Evolutionary conservation across 345 rosid species (phyloP).

Genomic region (Euphorbia pulcherrima): DNA sequence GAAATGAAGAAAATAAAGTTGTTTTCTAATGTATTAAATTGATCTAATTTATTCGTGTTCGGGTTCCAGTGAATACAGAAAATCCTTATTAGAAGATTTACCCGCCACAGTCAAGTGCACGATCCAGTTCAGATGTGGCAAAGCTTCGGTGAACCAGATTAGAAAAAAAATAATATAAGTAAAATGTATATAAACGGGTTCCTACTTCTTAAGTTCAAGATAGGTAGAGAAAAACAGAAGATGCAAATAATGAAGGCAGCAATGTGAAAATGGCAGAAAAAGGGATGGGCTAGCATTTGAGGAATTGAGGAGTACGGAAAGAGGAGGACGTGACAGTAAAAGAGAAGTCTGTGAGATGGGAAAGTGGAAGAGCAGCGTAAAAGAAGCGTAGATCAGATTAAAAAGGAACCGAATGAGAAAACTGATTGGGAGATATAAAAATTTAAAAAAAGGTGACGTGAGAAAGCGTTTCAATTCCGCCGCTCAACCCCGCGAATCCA

Average conservation of each 20-base stretch:
- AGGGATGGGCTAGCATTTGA: not conserved
- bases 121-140: too few relatives aligned
- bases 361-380: not conserved
- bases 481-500: slow-evolving; percentile 30
- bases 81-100: too few relatives aligned
- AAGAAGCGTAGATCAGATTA: not conserved
- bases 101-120: too few relatives aligned
- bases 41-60: too few relatives aligned
- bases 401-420: slow-evolving; percentile 18
- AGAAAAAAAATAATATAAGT: too few relatives aligned
- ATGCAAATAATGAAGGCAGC: not conserved
- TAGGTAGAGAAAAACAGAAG: not conserved
- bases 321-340: not conserved
- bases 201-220: too few relatives aligned
- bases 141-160: too few relatives aligned
- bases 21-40: too few relatives aligned
- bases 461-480: slow-evolving; percentile 11
- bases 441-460: slow-evolving; percentile 17
- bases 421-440: slow-evolving; percentile 20
- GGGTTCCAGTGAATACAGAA: too few relatives aligned
- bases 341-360: slow-evolving; percentile 5
- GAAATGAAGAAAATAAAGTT: too few relatives aligned
- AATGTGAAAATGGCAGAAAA: not conserved
- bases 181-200: too few relatives aligned
- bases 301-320: not conserved